phyloP scores from a whole-genome alignment of 2,329 filamentous ascomycete species.

The Arthroderma uncinatum region DNA sequence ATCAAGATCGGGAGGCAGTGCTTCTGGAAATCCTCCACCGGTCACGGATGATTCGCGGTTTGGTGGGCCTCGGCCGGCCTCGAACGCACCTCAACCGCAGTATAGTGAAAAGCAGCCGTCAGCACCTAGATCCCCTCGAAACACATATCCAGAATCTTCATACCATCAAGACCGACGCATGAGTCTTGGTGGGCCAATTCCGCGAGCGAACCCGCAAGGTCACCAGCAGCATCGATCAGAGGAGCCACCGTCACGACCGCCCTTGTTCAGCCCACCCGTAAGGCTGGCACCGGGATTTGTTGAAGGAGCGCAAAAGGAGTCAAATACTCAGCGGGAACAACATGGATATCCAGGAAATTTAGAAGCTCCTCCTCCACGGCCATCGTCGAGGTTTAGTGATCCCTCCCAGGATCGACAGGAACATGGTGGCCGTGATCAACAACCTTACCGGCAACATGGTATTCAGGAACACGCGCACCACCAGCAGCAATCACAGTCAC shows the following conservation, averaged over 20 bases:
- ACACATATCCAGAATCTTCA: conserved; percentile 25
- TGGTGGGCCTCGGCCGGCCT: conserved; percentile 21
- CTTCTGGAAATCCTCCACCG: conserved; percentile 11
- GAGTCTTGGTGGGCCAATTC: conserved; percentile 34
- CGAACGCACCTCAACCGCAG: conserved; percentile 14
- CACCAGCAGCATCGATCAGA: conserved; percentile 18
- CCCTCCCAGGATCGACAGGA: conserved; percentile 31
- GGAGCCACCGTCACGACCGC: conserved; percentile 24
- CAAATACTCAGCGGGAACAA: conserved; percentile 18
- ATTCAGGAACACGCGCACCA: conserved; percentile 25
- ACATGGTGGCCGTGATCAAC: conserved; percentile 24
- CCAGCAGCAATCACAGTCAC: conserved; percentile 4
- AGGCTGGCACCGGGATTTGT: conserved; percentile 20
- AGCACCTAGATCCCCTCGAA: conserved; percentile 27
- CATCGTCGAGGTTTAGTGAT: conserved; percentile 24
- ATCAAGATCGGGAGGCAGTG: conserved; percentile 27
- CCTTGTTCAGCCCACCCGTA: conserved; percentile 28
- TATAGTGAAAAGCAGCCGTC: conserved; percentile 26
- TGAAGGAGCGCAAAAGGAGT: conserved; percentile 18
- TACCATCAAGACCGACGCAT: conserved; percentile 30
- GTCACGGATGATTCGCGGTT: conserved; percentile 26
- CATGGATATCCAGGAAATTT: conserved; percentile 22
- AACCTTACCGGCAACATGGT: conserved; percentile 8
- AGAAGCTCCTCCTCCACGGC: conserved; percentile 19
- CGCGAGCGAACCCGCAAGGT: conserved; percentile 34